Conservation (phyloP, 1,139 yeast species). For the Kodamaea derodonti region DNA sequence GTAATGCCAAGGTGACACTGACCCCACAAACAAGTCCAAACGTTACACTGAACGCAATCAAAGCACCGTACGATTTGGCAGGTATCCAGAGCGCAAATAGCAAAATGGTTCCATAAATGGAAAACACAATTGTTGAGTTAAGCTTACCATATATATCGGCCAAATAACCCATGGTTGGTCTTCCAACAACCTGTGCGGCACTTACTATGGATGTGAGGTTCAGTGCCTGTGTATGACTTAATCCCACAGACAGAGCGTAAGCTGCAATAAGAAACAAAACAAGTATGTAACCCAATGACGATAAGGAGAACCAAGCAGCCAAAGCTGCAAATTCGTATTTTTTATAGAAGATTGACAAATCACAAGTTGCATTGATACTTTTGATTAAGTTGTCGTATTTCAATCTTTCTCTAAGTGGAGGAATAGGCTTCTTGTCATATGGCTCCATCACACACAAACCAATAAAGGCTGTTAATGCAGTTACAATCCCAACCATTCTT, state of each 20-base stretch:
- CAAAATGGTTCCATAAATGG: background rate
- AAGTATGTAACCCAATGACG: slow-evolving; percentile 55
- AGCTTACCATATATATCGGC: slow-evolving; percentile 60
- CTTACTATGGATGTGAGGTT: slow-evolving; percentile 58
- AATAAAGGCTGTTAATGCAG: slow-evolving; percentile 47
- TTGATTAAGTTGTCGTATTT: background rate
- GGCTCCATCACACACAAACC: slow-evolving; percentile 25
- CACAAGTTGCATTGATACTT: background rate
- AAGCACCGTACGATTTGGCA: slow-evolving; percentile 44
- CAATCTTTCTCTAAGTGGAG: background rate
- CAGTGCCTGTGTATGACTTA: slow-evolving; percentile 53
- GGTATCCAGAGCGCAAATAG: slow-evolving; percentile 53
- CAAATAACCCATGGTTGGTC: slow-evolving; percentile 57
- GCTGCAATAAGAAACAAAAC: slow-evolving; percentile 59
- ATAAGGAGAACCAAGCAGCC: slow-evolving; percentile 54
- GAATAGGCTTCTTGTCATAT: background rate
- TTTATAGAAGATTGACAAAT: slow-evolving; percentile 14
- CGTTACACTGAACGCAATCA: slow-evolving; percentile 49
- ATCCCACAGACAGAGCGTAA: slow-evolving; percentile 58
- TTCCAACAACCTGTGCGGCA: slow-evolving; percentile 63
- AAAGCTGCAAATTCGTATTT: slow-evolving; percentile 40
- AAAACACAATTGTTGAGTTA: slow-evolving; percentile 36
- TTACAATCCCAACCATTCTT: slow-evolving; percentile 53
- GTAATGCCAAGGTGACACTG: slow-evolving; percentile 58
- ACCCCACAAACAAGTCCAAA: slow-evolving; percentile 56